phyloP scores from a whole-genome alignment of 495 filamentous ascomycete species.

The Astrocystis sublimbata region DNA sequence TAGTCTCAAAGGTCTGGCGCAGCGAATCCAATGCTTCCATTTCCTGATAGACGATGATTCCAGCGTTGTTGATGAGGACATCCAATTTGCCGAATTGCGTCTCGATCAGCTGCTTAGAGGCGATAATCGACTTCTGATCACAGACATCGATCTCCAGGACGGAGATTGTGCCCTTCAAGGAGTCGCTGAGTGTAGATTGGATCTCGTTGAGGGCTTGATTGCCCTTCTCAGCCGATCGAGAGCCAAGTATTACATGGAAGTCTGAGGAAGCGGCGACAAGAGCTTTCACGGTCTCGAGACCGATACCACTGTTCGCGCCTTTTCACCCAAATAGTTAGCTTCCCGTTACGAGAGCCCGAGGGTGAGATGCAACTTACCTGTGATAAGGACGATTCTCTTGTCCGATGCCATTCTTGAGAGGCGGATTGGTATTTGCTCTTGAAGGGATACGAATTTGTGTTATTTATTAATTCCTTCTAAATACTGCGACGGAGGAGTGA shows the following conservation, averaged over 20 bases:
- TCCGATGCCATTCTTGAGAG: conserved; percentile 21
- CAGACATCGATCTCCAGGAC: conserved; percentile 51
- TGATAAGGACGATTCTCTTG: conserved; percentile 39
- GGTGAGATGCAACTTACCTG: conserved; percentile 24
- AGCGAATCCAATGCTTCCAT: conserved; percentile 26
- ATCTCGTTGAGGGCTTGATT: conserved; percentile 41
- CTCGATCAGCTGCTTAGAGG: conserved; percentile 34
- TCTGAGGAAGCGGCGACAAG: conserved; percentile 38
- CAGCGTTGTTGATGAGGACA: conserved; percentile 53
- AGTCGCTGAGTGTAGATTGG: conserved; percentile 20
- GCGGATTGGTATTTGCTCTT: not conserved
- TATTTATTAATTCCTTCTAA: not conserved
- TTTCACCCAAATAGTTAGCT: conserved; percentile 16
- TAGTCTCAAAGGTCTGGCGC: conserved; percentile 51
- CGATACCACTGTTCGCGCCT: conserved; percentile 54
- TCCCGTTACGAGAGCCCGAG: not conserved
- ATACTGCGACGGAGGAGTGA: not conserved
- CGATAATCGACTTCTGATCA: conserved; percentile 42
- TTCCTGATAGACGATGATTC: conserved; percentile 29
- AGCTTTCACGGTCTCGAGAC: conserved; percentile 47
- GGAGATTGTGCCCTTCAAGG: conserved; percentile 33
- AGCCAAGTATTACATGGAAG: conserved; percentile 50
- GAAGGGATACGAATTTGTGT: not conserved
- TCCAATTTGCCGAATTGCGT: conserved; percentile 44
- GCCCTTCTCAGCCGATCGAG: conserved; percentile 45